Evolutionary conservation across 345 rosid species (phyloP), one percentile per base, ranked within the genome.

Genomic region (Erucastrum elatum): DNA sequence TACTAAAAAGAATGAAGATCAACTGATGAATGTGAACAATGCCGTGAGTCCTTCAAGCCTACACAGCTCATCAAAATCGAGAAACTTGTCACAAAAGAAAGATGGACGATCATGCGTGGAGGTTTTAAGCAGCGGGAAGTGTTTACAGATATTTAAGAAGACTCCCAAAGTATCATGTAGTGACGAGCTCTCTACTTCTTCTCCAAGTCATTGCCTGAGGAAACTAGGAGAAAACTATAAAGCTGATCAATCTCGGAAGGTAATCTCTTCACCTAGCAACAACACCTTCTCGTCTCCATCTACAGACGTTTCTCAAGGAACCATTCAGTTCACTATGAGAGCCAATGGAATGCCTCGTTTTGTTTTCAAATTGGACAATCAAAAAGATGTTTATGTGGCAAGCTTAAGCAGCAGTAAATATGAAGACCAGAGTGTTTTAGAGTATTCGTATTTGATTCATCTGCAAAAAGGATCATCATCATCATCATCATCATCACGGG

Each of bases 241-340:
- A 1, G 61, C 26, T 60, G 53, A 60, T 5, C 55, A 49, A 29
- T 13, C 60, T 0, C 25, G 13, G 25, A 62, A 63, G 80, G 33
- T 63, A 63, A 21, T 35, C 15, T 70, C 64, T 15, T 70, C 61
- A 31, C 1, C 69, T 13, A 53, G 58, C 25, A 70, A 70, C 37
- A 81, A 49, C 17, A 49, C 87, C 60, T 51, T 30, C 7, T 64
- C 11, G 9, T 70, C 85, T 70, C 70, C 82, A 31, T 72, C 85
- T 49, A 70, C 69, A 35, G 15, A 82, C 33, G 58, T 77, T 77
- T 88, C 85, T 78, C 87, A 82, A 53, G 93, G 97, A 78, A 85
- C 83, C 82, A 89, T 94, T 30, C 92, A 86, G n/a, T 86, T 89
- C 87, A 82, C 82, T 1, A 88, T 85, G 87, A 84, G 82, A 76